Evolutionary conservation across 2,329 filamentous ascomycete genomes (phyloP).

Genomic region (Sclerotiophoma versabilis): DNA sequence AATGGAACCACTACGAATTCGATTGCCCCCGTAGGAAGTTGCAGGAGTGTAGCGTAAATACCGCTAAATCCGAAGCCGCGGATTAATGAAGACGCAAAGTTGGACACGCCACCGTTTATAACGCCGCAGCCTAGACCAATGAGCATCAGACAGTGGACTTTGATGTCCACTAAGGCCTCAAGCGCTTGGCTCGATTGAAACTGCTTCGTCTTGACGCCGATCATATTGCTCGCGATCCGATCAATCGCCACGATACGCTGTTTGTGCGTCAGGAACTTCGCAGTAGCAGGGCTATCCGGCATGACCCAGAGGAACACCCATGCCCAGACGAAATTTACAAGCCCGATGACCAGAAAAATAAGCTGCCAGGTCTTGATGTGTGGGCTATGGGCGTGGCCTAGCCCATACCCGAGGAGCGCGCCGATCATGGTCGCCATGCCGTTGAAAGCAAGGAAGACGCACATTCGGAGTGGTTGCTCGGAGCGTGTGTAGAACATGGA

Average conservation of each 20-base stretch:
- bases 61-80: slow-evolving; percentile 54
- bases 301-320: slow-evolving; percentile 47
- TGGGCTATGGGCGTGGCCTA: slow-evolving; percentile 39
- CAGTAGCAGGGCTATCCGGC: slow-evolving; percentile 47
- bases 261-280: slow-evolving; percentile 49
- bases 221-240: slow-evolving; percentile 51
- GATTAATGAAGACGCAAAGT: slow-evolving; percentile 57
- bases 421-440: slow-evolving; percentile 50
- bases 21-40: slow-evolving; percentile 54
- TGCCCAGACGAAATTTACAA: slow-evolving; percentile 47
- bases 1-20: slow-evolving; percentile 52
- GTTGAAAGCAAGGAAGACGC: slow-evolving; percentile 53
- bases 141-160: slow-evolving; percentile 50
- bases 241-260: slow-evolving; percentile 51
- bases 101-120: slow-evolving; percentile 60
- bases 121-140: slow-evolving; percentile 56
- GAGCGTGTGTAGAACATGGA: slow-evolving; percentile 47
- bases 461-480: slow-evolving; percentile 54
- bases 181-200: slow-evolving; percentile 48
- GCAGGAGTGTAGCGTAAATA: slow-evolving; percentile 52
- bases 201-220: slow-evolving; percentile 51
- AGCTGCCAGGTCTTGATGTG: slow-evolving; percentile 45
- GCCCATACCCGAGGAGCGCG: slow-evolving; percentile 45
- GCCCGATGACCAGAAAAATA: slow-evolving; percentile 49
- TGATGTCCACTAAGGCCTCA: slow-evolving; percentile 52